Conservation (phyloP, 1,139 yeast genomes). For the Magnusiomyces suaveolens region DNA sequence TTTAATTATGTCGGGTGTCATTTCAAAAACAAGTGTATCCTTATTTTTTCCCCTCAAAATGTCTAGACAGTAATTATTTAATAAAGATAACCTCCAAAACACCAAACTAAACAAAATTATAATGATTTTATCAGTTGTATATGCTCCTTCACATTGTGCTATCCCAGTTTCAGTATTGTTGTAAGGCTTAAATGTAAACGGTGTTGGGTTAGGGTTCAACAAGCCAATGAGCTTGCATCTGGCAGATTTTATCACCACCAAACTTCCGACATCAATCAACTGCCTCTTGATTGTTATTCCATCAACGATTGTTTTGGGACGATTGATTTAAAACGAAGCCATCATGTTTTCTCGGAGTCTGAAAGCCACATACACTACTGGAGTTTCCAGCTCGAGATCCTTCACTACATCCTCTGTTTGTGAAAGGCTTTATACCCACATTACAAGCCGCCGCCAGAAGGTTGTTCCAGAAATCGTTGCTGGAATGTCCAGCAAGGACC, state of each 20-base stretch:
- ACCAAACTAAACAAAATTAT: too few species aligned
- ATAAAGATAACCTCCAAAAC: too few species aligned
- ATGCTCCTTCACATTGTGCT: too few species aligned
- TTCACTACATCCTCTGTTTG: conserved; percentile 14
- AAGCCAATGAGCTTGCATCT: neutral
- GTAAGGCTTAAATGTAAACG: neutral
- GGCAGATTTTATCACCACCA: conserved; percentile 1
- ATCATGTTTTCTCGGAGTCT: neutral
- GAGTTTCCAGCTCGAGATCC: conserved; percentile 8
- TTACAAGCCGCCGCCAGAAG: conserved; percentile 27
- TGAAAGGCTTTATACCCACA: conserved; percentile 25
- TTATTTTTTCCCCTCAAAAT: too few species aligned
- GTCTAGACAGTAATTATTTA: too few species aligned
- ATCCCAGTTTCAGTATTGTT: too few species aligned
- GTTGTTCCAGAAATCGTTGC: conserved; percentile 23
- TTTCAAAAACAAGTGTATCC: too few species aligned
- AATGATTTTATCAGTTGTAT: too few species aligned
- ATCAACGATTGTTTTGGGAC: neutral
- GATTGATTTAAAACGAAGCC: too few species aligned
- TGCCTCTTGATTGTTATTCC: neutral
- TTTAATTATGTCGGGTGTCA: too few species aligned
- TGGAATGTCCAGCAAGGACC: conserved; percentile 28
- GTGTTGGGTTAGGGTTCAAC: neutral
- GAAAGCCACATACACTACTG: neutral
- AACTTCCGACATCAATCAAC: neutral